Evolutionary conservation across 805 yeast species (phyloP).

Genomic region (Saccharomycopsis fibuligera): DNA sequence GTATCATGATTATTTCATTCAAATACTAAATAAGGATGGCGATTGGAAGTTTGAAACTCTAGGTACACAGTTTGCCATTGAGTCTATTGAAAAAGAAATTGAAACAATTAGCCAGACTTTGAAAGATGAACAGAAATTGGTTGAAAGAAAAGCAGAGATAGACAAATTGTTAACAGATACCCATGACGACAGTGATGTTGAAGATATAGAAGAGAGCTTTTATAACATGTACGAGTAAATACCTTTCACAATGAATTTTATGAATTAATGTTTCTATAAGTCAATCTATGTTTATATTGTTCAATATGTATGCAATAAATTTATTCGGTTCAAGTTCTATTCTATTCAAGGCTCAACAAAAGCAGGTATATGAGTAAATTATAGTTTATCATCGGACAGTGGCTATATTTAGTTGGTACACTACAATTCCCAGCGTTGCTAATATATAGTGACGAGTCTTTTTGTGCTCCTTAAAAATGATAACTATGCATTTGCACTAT

Average conservation of each 20-base stretch:
- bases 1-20: constrained; percentile 73
- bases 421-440: too few relatives aligned
- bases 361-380: too few relatives aligned
- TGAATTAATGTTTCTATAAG: neutral
- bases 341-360: too few relatives aligned
- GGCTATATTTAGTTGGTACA: too few relatives aligned
- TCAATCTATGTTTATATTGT: neutral
- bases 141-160: constrained; percentile 52
- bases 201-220: neutral
- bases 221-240: neutral
- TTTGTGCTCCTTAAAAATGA: too few relatives aligned
- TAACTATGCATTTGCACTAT: too few relatives aligned
- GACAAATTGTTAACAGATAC: constrained; percentile 30
- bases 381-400: too few relatives aligned
- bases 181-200: constrained; percentile 10
- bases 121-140: constrained; percentile 51
- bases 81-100: constrained; percentile 71
- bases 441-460: too few relatives aligned
- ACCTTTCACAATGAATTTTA: neutral
- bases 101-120: constrained; percentile 56
- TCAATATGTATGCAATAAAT: too few relatives aligned
- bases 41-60: constrained; percentile 58
- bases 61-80: constrained; percentile 59
- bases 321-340: too few relatives aligned
- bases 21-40: constrained; percentile 51